Evolutionary conservation across 75 land plant species (phyloP).

Genomic region (Chamaecyparis obtusa): DNA sequence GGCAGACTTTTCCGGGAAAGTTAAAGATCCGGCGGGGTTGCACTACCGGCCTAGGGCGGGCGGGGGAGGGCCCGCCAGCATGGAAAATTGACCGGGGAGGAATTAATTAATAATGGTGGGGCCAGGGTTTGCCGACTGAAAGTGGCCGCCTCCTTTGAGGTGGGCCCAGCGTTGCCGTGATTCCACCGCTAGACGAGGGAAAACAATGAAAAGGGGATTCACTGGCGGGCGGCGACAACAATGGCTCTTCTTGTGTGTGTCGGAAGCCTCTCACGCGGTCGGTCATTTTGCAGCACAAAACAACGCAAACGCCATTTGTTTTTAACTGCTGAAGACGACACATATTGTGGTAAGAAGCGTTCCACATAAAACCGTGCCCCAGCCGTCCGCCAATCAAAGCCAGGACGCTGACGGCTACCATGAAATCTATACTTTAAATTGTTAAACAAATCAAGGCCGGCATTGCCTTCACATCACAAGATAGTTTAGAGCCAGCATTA

Average conservation of each 20-base stretch:
- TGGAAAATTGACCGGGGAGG: background rate
- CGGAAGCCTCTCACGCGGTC: constrained; percentile 15
- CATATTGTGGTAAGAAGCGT: background rate
- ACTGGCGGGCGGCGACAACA: constrained; percentile 15
- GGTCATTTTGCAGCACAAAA: background rate
- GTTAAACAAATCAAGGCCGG: too few relatives aligned
- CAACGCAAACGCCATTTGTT: background rate
- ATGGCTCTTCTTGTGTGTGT: constrained; percentile 9
- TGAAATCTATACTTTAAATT: too few relatives aligned
- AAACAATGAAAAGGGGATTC: background rate
- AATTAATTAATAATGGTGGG: background rate
- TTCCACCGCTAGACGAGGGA: background rate
- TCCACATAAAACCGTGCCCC: background rate
- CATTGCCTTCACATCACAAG: too few relatives aligned
- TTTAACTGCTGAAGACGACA: background rate
- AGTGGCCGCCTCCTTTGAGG: background rate
- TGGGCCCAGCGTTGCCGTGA: constrained; percentile 2
- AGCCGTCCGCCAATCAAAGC: too few relatives aligned
- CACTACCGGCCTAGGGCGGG: too few relatives aligned
- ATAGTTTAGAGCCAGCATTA: too few relatives aligned
- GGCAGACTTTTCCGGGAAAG: background rate
- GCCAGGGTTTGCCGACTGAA: constrained; percentile 9
- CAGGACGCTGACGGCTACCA: too few relatives aligned
- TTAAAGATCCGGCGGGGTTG: too few relatives aligned
- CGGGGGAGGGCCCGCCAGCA: too few relatives aligned